Evolutionary conservation across 345 rosid genomes (phyloP), one percentile per base, ranked within the genome.

Genomic region (sweet orange (Citrus sinensis)): DNA sequence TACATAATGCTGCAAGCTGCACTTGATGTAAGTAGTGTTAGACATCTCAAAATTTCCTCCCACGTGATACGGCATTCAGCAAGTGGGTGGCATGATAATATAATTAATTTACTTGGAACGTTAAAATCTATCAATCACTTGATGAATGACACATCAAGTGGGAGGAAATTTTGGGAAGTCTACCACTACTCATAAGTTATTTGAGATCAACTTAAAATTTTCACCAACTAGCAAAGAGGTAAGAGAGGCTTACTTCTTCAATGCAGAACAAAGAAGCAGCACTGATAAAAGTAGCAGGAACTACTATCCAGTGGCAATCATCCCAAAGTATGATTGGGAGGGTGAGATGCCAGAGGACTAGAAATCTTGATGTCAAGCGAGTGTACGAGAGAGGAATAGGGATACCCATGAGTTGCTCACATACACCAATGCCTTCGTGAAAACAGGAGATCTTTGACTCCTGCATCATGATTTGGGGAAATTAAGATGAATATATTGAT

Each of bases 231-330:
- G 9, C 55, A 71, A 4, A 58, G n/a, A 73, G 30, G 58, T 54
- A 17, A 51, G 67, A 72, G 73, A 76, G 56, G 65, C 83, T n/a
- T 76, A 88, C 99, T 80, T 95, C 99, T 91, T 95, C 99, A 7
- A 92, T 95, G 96, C 98, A 95, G 91, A 95, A 95, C 80, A 95
- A 85, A 77, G 98, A 95, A 25, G 97, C 98, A 61, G 98, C 98
- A 46, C 97, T 95, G 82, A 95, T 79, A 82, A 95, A 93, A 76
- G 99, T 95, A 70, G 99, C 97, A 67, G 98, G 98, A 73, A 95
- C 95, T 24, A 93, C 97, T 20, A 92, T 92, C 99, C 99, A 95
- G 76, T 89, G 98, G 83, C 99, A 95, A 79, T 95, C 99, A 76
- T 95, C 97, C 99, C 97, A 93, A n/a, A 95, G 94, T 74, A 92